A percentile compares a stretch with the other conserved stretches of the same genome.
Evolutionary conservation across 1,284 basidiomycete genomes (phyloP).

Genomic region (Somion occarium): DNA sequence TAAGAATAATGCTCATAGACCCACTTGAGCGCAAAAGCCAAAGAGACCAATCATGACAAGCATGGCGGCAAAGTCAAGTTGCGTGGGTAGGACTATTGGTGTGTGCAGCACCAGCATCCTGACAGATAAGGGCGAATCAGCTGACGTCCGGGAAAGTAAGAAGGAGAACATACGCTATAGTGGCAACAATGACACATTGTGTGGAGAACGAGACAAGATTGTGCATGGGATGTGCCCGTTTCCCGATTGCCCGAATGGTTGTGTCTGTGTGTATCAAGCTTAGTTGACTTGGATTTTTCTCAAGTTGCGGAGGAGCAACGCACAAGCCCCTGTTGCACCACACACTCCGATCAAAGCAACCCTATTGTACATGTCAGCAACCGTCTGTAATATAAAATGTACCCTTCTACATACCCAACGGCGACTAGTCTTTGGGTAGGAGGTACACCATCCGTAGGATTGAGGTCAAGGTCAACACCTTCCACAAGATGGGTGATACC

Average conservation of each 20-base stretch:
- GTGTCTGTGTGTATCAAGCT: constrained; percentile 41
- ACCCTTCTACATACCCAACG: constrained; percentile 26
- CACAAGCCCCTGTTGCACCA: constrained; percentile 59
- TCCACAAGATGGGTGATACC: constrained; percentile 10
- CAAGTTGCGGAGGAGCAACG: constrained; percentile 16
- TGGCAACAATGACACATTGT: constrained; percentile 53
- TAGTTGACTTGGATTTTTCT: background rate
- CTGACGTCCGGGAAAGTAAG: background rate
- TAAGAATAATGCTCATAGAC: background rate
- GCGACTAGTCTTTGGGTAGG: constrained; percentile 33
- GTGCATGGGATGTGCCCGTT: constrained; percentile 70
- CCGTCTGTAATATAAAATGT: background rate
- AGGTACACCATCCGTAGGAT: constrained; percentile 17
- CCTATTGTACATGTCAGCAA: too few relatives aligned
- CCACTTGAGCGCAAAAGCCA: constrained; percentile 56
- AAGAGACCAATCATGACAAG: constrained; percentile 48
- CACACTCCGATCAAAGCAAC: constrained; percentile 54
- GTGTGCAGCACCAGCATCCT: constrained; percentile 42
- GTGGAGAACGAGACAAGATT: constrained; percentile 66
- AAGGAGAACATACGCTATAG: constrained; percentile 36
- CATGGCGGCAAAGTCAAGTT: constrained; percentile 39
- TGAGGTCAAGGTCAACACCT: constrained; percentile 10
- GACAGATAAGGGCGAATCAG: background rate
- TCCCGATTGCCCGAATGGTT: constrained; percentile 67
- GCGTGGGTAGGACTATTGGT: constrained; percentile 43